phyloP scores from a whole-genome alignment of 2,329 filamentous ascomycete genomes.

The Albophoma yamanashiensis region DNA sequence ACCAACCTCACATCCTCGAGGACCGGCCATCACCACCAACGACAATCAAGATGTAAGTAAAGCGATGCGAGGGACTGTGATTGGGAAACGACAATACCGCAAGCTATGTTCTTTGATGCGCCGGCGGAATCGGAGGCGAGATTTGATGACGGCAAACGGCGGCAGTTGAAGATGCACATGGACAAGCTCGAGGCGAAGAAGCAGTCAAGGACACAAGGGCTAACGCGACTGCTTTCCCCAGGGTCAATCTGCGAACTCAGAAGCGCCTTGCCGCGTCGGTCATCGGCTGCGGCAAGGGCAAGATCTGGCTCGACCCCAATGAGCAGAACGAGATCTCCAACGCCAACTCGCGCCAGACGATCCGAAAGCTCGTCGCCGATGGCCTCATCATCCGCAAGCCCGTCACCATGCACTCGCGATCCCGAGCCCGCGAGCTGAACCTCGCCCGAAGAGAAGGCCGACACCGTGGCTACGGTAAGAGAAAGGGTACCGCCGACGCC shows the following conservation, averaged over 20 bases:
- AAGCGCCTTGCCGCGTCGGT: slow-evolving; percentile 99
- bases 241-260: slow-evolving; percentile 99
- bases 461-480: slow-evolving; percentile 99
- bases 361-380: slow-evolving; percentile 99
- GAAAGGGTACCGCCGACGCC: slow-evolving; percentile 99
- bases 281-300: slow-evolving; percentile 98
- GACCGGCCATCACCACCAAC: slow-evolving; percentile 29
- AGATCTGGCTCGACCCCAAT: slow-evolving; percentile 99
- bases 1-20: slow-evolving; percentile 23
- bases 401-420: slow-evolving; percentile 98
- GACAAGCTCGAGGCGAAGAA: neutral
- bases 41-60: slow-evolving; percentile 35
- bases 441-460: slow-evolving; percentile 89
- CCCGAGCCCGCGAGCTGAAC: slow-evolving; percentile 90
- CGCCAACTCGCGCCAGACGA: slow-evolving; percentile 99
- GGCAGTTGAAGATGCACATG: neutral
- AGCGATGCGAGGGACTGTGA: slow-evolving; percentile 6
- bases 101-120: neutral
- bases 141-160: neutral
- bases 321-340: slow-evolving; percentile 99
- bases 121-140: neutral
- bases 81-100: neutral
- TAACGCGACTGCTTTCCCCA: slow-evolving; percentile 31
- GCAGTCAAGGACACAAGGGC: slow-evolving; percentile 7
- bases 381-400: slow-evolving; percentile 99